phyloP scores from a whole-genome alignment of 2,329 filamentous ascomycete species.

The Epichloe glyceriae region DNA sequence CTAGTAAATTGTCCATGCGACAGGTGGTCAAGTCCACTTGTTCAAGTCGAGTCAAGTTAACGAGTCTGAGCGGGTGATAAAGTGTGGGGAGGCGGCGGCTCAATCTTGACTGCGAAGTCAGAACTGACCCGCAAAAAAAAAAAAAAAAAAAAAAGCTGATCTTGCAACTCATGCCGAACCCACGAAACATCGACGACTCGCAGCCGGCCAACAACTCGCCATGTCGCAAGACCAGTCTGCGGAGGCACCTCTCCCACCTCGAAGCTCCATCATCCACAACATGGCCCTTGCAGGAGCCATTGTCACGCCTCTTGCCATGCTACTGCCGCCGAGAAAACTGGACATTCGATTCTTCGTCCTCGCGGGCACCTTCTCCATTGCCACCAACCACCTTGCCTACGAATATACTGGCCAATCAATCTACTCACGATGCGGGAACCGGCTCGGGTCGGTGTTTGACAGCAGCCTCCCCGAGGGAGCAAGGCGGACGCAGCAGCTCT shows the following conservation, averaged over 20 bases:
- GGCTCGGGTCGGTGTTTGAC: constrained; percentile 32
- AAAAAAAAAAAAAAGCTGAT: not conserved
- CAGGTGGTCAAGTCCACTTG: no score
- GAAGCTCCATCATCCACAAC: constrained; percentile 30
- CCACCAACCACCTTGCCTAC: constrained; percentile 41
- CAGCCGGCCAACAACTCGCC: not conserved
- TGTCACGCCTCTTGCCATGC: constrained; percentile 32
- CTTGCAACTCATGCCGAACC: not conserved
- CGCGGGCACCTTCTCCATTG: constrained; percentile 35
- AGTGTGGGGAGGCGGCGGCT: no score
- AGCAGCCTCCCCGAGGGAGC: constrained; percentile 45
- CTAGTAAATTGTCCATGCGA: no score
- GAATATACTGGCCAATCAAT: constrained; percentile 45
- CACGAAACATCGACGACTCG: not conserved
- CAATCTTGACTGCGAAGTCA: no score
- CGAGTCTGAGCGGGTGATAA: no score
- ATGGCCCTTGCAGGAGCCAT: constrained; percentile 34
- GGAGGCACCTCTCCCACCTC: constrained; percentile 18
- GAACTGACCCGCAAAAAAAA: not conserved
- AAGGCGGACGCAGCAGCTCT: constrained; percentile 30
- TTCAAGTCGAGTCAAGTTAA: no score
- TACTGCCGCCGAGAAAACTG: constrained; percentile 37
- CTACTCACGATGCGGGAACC: constrained; percentile 31
- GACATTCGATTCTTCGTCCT: constrained; percentile 39
- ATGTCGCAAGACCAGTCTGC: constrained; percentile 17